These are phyloP conservation scores for Paradendryphiella salina DNA, from an alignment of 2,329 filamentous ascomycete genomes.

Conservation along the genomic window DNA sequence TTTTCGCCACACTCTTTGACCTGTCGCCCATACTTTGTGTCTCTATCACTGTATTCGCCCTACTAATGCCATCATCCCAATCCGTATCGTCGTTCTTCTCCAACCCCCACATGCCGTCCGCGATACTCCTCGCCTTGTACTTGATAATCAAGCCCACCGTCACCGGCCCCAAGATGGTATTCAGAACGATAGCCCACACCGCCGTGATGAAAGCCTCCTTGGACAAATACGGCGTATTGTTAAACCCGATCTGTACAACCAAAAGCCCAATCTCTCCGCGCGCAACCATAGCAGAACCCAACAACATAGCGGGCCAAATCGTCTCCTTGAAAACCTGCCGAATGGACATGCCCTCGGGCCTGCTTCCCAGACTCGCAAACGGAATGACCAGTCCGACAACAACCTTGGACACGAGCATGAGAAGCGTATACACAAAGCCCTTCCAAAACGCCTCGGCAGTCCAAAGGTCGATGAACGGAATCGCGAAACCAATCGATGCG, in stretches of 20 bases:
- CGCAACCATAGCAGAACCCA: background rate
- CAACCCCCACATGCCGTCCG: background rate
- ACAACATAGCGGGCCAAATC: background rate
- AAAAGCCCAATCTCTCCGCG: background rate
- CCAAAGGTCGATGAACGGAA: slow-evolving; percentile 36
- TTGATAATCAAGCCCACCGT: slow-evolving; percentile 30
- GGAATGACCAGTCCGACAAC: slow-evolving; percentile 9
- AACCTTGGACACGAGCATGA: slow-evolving; percentile 28
- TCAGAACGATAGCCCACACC: slow-evolving; percentile 30
- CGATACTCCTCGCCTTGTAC: slow-evolving; percentile 14
- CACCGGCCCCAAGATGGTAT: slow-evolving; percentile 29
- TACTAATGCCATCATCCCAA: slow-evolving; percentile 1
- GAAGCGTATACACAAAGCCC: slow-evolving; percentile 30
- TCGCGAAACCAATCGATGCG: slow-evolving; percentile 34
- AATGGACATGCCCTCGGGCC: background rate
- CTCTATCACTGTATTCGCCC: background rate
- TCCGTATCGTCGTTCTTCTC: background rate
- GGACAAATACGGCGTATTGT: slow-evolving; percentile 21
- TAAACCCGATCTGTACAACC: background rate
- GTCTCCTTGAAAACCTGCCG: background rate
- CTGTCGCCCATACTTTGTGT: background rate
- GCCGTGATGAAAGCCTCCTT: slow-evolving; percentile 29
- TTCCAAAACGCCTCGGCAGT: slow-evolving; percentile 30
- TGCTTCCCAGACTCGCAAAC: background rate
- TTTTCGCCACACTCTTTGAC: background rate